These are phyloP conservation scores for Davidsoniella virescens DNA, from an alignment of 2,329 filamentous ascomycete species.

Conservation along the genomic window DNA sequence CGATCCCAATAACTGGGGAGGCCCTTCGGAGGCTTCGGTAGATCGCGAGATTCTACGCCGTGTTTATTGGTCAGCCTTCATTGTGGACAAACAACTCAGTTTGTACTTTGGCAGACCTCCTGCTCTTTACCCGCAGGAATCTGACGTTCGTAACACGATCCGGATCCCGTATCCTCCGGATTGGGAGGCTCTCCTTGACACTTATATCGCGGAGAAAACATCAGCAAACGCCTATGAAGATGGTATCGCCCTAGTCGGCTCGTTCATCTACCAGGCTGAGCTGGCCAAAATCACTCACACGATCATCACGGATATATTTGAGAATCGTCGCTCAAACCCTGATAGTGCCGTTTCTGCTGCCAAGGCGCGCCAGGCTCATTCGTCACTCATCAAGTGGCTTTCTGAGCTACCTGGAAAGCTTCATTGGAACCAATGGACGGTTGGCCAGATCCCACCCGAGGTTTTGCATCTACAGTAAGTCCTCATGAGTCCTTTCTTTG, in stretches of 20 bases:
- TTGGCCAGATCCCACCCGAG: slow-evolving; percentile 28
- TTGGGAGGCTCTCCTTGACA: slow-evolving; percentile 30
- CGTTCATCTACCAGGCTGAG: slow-evolving; percentile 31
- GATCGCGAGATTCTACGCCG: slow-evolving; percentile 32
- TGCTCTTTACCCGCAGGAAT: slow-evolving; percentile 31
- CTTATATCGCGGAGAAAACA: slow-evolving; percentile 28
- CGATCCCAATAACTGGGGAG: slow-evolving; percentile 33
- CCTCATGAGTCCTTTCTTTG: neutral
- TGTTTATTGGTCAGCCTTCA: slow-evolving; percentile 35
- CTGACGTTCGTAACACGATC: slow-evolving; percentile 32
- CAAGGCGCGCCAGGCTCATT: slow-evolving; percentile 29
- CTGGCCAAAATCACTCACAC: slow-evolving; percentile 31
- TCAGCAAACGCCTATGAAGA: slow-evolving; percentile 32
- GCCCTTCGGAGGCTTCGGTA: slow-evolving; percentile 22
- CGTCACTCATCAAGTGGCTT: slow-evolving; percentile 30
- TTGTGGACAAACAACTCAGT: slow-evolving; percentile 33
- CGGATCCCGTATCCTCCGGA: slow-evolving; percentile 32
- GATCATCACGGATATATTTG: slow-evolving; percentile 34
- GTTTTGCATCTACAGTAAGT: slow-evolving; percentile 29
- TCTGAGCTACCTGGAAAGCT: slow-evolving; percentile 28
- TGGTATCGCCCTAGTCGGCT: slow-evolving; percentile 26
- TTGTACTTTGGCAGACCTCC: slow-evolving; percentile 35
- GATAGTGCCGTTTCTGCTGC: slow-evolving; percentile 26
- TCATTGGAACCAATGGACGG: slow-evolving; percentile 36
- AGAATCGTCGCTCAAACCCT: slow-evolving; percentile 28